Conservation (phyloP, 768 basidiomycete genomes). For the Kwoniella newhampshirensis region DNA sequence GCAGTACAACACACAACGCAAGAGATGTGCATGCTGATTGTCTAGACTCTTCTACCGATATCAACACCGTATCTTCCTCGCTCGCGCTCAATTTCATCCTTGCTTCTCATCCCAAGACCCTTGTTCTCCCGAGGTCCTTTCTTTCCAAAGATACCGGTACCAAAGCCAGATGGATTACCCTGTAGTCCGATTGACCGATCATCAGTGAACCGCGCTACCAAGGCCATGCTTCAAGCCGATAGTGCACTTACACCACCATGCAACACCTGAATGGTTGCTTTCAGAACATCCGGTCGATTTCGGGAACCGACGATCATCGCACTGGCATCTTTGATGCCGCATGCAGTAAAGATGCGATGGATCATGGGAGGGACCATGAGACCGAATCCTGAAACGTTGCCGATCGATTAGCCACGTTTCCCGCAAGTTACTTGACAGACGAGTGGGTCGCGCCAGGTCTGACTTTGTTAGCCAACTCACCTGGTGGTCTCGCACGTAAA, state of each 20-base stretch:
- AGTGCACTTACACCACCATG: slow-evolving; percentile 69
- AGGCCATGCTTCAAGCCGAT: not conserved
- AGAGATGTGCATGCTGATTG: not conserved
- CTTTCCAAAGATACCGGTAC: slow-evolving; percentile 71
- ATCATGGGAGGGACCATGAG: slow-evolving; percentile 83
- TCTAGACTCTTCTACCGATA: slow-evolving; percentile 46
- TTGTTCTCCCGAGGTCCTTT: slow-evolving; percentile 69
- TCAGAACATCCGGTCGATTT: slow-evolving; percentile 82
- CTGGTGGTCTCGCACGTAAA: slow-evolving; percentile 61
- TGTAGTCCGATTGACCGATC: too few species aligned
- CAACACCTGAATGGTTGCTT: slow-evolving; percentile 76
- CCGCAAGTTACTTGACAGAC: too few species aligned
- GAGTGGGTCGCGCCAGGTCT: too few species aligned
- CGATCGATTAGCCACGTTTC: too few species aligned
- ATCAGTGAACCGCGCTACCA: too few species aligned
- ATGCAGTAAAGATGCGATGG: slow-evolving; percentile 82
- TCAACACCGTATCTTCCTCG: slow-evolving; percentile 75
- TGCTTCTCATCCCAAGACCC: slow-evolving; percentile 68
- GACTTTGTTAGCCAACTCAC: slow-evolving; percentile 36
- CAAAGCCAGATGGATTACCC: slow-evolving; percentile 58
- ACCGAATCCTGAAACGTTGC: slow-evolving; percentile 72
- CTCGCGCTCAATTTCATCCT: slow-evolving; percentile 73
- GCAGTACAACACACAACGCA: not conserved
- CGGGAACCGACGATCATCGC: slow-evolving; percentile 94
- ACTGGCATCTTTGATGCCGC: slow-evolving; percentile 90